Evolutionary conservation across 108 stramenopile genomes (phyloP).

Genomic region (Cyclotella choctawhatcheeana): DNA sequence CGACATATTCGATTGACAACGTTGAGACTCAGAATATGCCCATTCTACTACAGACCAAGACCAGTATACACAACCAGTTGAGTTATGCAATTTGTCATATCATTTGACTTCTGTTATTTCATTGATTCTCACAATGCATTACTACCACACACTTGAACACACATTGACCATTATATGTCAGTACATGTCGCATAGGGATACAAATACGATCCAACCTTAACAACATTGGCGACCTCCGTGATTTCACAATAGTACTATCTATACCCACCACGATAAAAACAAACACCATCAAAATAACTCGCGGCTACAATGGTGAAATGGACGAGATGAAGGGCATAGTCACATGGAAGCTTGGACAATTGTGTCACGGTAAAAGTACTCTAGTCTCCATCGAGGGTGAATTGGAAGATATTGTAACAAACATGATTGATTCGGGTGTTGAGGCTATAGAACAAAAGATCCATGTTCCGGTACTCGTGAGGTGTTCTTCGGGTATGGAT

Average conservation of each 20-base stretch:
- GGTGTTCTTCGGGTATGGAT: conserved; percentile 67
- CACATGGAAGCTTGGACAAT: conserved; percentile 61
- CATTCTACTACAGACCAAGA: conserved; percentile 69
- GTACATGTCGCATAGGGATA: conserved; percentile 58
- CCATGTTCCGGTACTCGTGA: conserved; percentile 69
- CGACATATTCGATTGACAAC: conserved; percentile 46
- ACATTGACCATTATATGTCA: too few species aligned
- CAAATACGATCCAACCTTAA: conserved; percentile 80
- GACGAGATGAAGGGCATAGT: conserved; percentile 66
- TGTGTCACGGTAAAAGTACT: conserved; percentile 69
- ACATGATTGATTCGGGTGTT: conserved; percentile 9
- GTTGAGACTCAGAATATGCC: conserved; percentile 68
- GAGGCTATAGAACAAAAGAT: conserved; percentile 14
- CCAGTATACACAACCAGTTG: conserved; percentile 51
- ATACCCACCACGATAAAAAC: conserved; percentile 57
- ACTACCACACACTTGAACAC: too few species aligned
- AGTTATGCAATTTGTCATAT: too few species aligned
- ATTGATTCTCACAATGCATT: too few species aligned
- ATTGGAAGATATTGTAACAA: too few species aligned
- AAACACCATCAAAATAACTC: conserved; percentile 52
- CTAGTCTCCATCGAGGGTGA: conserved; percentile 66
- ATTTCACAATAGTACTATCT: conserved; percentile 62
- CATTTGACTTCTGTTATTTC: too few species aligned
- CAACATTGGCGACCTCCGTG: conserved; percentile 64
- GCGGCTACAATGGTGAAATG: conserved; percentile 59